A percentile compares a stretch with the other conserved stretches of the same genome.
These are phyloP conservation scores for Gossypium thurberi DNA, from an alignment of 345 rosid species.

Conservation along the genomic window DNA sequence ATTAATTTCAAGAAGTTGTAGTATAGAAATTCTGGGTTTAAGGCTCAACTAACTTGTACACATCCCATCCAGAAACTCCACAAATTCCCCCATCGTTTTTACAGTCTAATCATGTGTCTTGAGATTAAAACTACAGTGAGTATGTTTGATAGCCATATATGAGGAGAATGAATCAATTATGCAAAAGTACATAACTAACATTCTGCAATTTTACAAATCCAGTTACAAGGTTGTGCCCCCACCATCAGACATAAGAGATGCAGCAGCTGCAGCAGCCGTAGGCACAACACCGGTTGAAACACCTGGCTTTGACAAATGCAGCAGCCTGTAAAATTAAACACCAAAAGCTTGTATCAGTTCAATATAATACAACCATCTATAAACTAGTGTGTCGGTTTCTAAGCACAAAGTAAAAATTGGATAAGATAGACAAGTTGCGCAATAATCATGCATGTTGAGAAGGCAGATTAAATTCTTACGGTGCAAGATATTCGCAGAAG, in stretches of 20 bases:
- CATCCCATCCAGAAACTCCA: neutral
- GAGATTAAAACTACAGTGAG: too few relatives aligned
- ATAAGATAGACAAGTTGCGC: neutral
- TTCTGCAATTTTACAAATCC: neutral
- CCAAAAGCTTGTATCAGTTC: neutral
- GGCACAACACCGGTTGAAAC: conserved; percentile 83
- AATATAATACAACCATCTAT: neutral
- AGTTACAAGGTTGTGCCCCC: conserved; percentile 65
- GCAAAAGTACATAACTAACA: neutral
- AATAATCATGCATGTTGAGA: neutral
- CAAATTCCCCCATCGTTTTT: neutral
- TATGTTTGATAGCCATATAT: neutral
- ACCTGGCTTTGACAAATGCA: conserved; percentile 88
- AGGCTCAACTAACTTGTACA: neutral
- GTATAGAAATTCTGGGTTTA: neutral
- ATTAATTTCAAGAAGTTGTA: neutral
- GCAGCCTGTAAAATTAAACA: conserved; percentile 47
- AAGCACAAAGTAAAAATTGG: neutral
- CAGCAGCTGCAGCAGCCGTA: conserved; percentile 94
- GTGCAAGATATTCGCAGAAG: conserved; percentile 93
- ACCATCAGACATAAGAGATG: conserved; percentile 95
- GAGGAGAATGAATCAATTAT: neutral
- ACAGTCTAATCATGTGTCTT: neutral
- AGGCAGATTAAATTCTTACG: conserved; percentile 40
- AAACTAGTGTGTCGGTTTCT: neutral